A percentile compares a stretch with the other conserved stretches of the same genome.
phyloP scores from a whole-genome alignment of 1,139 yeast genomes.

The Suhomyces terraborum region DNA sequence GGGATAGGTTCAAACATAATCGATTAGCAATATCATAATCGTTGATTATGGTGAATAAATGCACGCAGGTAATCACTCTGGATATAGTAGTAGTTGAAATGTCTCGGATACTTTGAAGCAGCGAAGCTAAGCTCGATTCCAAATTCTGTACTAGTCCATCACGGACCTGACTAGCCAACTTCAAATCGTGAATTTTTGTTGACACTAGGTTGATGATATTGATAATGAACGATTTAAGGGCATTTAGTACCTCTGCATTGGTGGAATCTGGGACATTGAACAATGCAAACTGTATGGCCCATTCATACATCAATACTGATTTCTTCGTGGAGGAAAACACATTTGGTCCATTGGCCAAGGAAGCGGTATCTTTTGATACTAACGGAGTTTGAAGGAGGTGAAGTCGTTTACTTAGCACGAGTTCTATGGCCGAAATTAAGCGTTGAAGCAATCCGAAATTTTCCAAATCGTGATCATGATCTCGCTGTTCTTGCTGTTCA shows the following conservation, averaged over 20 bases:
- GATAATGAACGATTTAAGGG: conserved; percentile 35
- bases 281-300: conserved; percentile 34
- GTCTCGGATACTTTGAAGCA: conserved; percentile 11
- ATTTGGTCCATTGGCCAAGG: neutral
- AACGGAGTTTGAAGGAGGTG: conserved; percentile 28
- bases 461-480: neutral
- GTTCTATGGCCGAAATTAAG: conserved; percentile 31
- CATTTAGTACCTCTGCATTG: conserved; percentile 21
- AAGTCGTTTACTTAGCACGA: conserved; percentile 32
- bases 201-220: conserved; percentile 35
- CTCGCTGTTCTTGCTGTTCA: too few species aligned
- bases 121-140: neutral
- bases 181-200: conserved; percentile 32
- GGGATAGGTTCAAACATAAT: conserved; percentile 27
- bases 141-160: conserved; percentile 12
- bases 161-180: conserved; percentile 21
- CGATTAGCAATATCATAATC: conserved; percentile 41
- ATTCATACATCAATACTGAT: conserved; percentile 27
- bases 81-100: conserved; percentile 4
- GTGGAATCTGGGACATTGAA: conserved; percentile 26
- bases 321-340: neutral
- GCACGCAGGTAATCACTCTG: conserved; percentile 21
- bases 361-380: conserved; percentile 13
- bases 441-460: conserved; percentile 20
- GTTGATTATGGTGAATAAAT: conserved; percentile 39